Conservation (phyloP, 2,329 filamentous ascomycete genomes). For the Pseudopyrenochaeta lycopersici region DNA sequence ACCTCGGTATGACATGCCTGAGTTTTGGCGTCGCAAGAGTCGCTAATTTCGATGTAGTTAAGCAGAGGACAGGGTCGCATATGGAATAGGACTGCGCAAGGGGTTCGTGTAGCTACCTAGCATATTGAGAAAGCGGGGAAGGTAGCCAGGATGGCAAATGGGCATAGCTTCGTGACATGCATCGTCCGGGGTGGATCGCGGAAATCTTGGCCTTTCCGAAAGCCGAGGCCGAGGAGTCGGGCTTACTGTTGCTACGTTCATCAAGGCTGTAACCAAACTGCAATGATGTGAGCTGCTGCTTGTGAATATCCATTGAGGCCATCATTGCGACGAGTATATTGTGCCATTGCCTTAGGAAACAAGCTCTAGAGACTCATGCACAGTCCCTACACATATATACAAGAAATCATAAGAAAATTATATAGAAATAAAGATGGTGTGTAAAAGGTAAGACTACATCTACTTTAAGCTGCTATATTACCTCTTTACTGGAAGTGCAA, state of each 20-base stretch:
- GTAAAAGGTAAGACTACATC: no score
- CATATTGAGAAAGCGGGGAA: slow-evolving; percentile 22
- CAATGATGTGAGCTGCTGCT: neutral
- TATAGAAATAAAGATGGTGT: no score
- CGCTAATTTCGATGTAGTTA: slow-evolving; percentile 6
- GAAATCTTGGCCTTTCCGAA: slow-evolving; percentile 11
- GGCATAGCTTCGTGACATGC: slow-evolving; percentile 1
- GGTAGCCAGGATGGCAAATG: slow-evolving; percentile 4
- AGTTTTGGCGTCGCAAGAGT: neutral
- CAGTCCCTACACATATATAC: no score
- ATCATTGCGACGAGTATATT: no score
- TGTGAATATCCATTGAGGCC: neutral
- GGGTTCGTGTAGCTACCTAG: slow-evolving; percentile 5
- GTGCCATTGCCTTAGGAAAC: no score
- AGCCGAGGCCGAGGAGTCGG: neutral
- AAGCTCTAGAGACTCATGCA: no score
- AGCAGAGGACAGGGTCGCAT: neutral
- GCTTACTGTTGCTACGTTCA: neutral
- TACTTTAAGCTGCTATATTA: no score
- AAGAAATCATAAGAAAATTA: no score
- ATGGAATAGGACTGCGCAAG: neutral
- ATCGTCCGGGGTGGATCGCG: neutral
- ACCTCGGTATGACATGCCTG: slow-evolving; percentile 16
- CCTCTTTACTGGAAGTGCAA: no score
- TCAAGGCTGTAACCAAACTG: no score